Evolutionary conservation across 2,329 filamentous ascomycete species (phyloP), one percentile per base, ranked within the genome.

Genomic region (Cadophora sp.): DNA sequence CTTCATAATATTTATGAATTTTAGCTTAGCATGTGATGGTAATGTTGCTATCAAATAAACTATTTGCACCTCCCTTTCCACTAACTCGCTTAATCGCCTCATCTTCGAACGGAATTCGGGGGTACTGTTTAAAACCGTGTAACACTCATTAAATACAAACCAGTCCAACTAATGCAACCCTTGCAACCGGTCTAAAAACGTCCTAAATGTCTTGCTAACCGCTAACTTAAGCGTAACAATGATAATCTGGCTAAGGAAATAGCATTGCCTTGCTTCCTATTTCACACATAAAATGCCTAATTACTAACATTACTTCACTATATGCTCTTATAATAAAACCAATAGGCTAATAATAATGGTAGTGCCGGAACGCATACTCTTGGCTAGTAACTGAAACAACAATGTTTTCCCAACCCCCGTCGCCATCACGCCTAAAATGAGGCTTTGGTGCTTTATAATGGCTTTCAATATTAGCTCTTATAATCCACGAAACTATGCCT

Each of bases 361-460:
- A n/a, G n/a, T n/a, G n/a, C n/a, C n/a, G n/a, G n/a, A n/a, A n/a
- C n/a, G n/a, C n/a, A n/a, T n/a, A n/a, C n/a, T n/a, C n/a, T n/a
- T n/a, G n/a, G n/a, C n/a, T n/a, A n/a, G n/a, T n/a, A n/a, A n/a
- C n/a, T n/a, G n/a, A n/a, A n/a, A n/a, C n/a, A n/a, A 62, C 22
- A 62, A 62, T 39, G 30, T 64, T 27, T 60, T 65, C 41, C 47
- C 18, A 59, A 65, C 63, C 27, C 63, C 47, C 5, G 20, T 65
- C 39, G 43, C 65, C 43, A 66, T 66, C 9, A 66, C 43, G 6
- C 27, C 65, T 43, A 66, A 16, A 59, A 66, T 63, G 24, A 39
- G 59, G 53, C 65, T 63, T 39, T 66, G 24, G 48, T 62, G 7
- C 24, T 66, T 66, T 41, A 66, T 66, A 24, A 66, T 66, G 39